These are phyloP conservation scores for Colletotrichum sp. DNA, from an alignment of 2,329 filamentous ascomycete genomes.

Conservation along the genomic window DNA sequence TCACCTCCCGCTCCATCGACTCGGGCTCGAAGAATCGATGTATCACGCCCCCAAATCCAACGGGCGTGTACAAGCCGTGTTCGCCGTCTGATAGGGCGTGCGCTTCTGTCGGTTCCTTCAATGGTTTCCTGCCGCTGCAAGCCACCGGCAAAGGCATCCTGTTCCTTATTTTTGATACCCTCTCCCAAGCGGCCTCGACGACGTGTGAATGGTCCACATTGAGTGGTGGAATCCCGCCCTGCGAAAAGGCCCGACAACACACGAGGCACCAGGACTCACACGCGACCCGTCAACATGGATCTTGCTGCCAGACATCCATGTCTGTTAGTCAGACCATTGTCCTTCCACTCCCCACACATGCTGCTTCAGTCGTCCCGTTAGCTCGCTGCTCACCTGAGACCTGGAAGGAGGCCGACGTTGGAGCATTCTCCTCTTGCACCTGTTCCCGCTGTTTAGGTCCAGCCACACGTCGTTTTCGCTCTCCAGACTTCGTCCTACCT, in stretches of 20 bases:
- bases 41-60: background rate
- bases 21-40: background rate
- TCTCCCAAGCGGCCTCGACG: background rate
- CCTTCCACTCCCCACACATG: background rate
- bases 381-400: background rate
- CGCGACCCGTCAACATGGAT: conserved; percentile 11
- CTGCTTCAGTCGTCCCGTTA: background rate
- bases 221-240: background rate
- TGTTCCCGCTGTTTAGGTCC: background rate
- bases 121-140: background rate
- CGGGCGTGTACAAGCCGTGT: background rate
- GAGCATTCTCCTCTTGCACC: background rate
- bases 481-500: background rate
- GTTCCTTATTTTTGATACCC: background rate
- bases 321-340: background rate
- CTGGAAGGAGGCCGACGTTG: background rate
- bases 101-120: background rate
- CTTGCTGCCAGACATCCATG: background rate
- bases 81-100: background rate
- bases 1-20: background rate
- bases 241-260: background rate
- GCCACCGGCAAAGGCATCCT: background rate
- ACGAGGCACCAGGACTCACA: background rate
- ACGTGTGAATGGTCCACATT: background rate
- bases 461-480: background rate